phyloP scores from a whole-genome alignment of 2,329 filamentous ascomycete genomes.

The Aspergillus aculeatus region DNA sequence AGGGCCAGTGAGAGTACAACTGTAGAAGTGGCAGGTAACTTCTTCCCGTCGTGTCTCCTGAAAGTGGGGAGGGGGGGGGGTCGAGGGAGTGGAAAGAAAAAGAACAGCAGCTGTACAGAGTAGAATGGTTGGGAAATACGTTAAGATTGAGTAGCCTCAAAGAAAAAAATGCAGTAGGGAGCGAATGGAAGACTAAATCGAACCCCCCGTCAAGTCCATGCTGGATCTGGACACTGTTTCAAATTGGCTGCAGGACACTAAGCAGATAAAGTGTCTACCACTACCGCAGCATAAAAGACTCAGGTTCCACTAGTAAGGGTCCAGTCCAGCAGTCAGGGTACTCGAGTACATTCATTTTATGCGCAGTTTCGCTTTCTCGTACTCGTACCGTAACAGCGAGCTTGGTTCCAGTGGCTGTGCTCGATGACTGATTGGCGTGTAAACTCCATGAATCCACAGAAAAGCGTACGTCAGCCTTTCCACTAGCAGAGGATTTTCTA shows the following conservation, averaged over 20 bases:
- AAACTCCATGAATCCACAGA: background rate
- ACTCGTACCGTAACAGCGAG: background rate
- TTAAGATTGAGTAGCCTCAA: background rate
- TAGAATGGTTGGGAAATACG: constrained; percentile 6
- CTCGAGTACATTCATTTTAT: too few relatives aligned
- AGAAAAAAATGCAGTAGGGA: background rate
- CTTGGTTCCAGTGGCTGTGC: background rate
- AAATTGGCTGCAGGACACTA: constrained; percentile 5
- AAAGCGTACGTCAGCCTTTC: constrained; percentile 5
- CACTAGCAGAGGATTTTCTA: background rate
- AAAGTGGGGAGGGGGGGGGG: background rate
- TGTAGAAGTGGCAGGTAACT: background rate
- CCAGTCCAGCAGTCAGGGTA: background rate
- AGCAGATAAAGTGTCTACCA: background rate
- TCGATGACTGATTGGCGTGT: background rate
- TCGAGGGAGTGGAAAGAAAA: background rate
- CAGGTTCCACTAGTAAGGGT: constrained; percentile 5
- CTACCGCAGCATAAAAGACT: background rate
- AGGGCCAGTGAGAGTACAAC: background rate
- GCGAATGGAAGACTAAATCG: background rate
- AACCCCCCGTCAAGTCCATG: constrained; percentile 4
- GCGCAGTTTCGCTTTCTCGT: background rate
- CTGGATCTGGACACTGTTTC: constrained; percentile 11
- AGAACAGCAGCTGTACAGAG: background rate
- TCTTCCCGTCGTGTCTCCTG: background rate